Percentiles rank a stretch among this genome's conserved stretches.
Evolutionary conservation across 1,284 basidiomycete genomes (phyloP).

Genomic region (Boletus semigastroideus): DNA sequence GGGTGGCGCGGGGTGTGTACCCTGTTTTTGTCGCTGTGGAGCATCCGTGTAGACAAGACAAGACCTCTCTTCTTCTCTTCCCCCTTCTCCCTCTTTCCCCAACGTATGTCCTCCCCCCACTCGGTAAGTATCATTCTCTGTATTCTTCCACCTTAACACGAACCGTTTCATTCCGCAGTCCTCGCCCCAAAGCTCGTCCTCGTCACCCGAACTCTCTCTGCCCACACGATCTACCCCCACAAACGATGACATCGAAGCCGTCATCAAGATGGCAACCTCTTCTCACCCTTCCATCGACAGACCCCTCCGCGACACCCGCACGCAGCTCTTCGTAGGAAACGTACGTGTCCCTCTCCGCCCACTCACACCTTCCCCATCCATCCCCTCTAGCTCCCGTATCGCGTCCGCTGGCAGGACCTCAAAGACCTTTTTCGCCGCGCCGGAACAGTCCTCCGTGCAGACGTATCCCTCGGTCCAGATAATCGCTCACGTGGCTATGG

Average conservation of each 20-base stretch:
- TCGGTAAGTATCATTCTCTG: conserved; percentile 14
- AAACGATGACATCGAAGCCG: conserved; percentile 78
- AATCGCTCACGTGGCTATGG: conserved; percentile 93
- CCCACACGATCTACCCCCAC: conserved; percentile 42
- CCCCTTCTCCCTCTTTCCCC: conserved; percentile 4
- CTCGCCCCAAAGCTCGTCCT: not conserved
- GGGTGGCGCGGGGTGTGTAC: conserved; percentile 32
- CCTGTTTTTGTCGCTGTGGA: conserved; percentile 38
- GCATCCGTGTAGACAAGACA: conserved; percentile 32
- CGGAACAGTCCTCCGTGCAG: conserved; percentile 92
- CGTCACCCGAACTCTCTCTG: conserved; percentile 10
- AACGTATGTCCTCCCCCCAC: conserved; percentile 16
- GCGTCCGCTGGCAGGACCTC: conserved; percentile 98
- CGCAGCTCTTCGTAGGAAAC: conserved; percentile 91
- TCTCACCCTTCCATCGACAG: conserved; percentile 47
- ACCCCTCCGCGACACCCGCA: conserved; percentile 73
- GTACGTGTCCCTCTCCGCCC: conserved; percentile 45
- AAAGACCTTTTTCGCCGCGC: conserved; percentile 96
- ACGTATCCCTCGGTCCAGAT: conserved; percentile 90
- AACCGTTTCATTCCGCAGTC: conserved; percentile 8
- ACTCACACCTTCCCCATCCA: not conserved
- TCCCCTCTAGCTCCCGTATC: conserved; percentile 75
- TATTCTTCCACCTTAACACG: not conserved
- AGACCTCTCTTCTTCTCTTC: conserved; percentile 7
- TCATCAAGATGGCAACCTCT: conserved; percentile 77